Base-by-base conservation (phyloP, 768 basidiomycete genomes). In the Podaxis mareebaensis region DNA sequence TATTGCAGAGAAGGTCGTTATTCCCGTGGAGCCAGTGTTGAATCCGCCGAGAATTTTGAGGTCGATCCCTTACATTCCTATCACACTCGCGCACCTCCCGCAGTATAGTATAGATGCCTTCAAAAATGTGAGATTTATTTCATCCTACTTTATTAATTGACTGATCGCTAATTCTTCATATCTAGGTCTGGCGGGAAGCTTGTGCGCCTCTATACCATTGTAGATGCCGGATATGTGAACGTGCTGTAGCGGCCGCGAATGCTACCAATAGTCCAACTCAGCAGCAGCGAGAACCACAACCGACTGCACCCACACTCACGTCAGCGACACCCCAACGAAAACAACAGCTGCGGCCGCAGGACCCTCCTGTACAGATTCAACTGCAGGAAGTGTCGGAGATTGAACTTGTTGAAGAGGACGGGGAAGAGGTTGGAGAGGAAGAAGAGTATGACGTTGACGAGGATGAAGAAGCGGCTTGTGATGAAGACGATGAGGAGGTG, bases 161-260 rank as follows among this genome's bases (percentile, higher is more conserved):
- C 40, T 36, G 15, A 44, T 26, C 3, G 26, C 46, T 39, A 36
- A 48, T 44, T 56, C 17, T 39, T 38, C 22, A 53, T 62, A 61
- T 38, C 33, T 70, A 91, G 90, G 79, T 85, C 8, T 92, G 90
- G 90, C 80, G 88, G 42, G 89, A 91, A 63, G 90, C 89, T 0
- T 90, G 87, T 71, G 79, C 83, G 3, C 90, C 89, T 0, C 66
- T 92, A 48, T 92, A 87, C 70, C 85, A 88, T 49, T 92, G 90
- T 70, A 81, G 84, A 57, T 91, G 90, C 71, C 77, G 79, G n/a
- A 85, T 91, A 44, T 92, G 90, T 71, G 85, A 90, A 65, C 85
- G 91, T 26, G 85, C 90, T 7, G 81, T 84, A 71, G 72, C 80
- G 53, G 83, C 82, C 4, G 85, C 83, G 63, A 77, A 80, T 51